A percentile compares a stretch with the other conserved stretches of the same genome.
Conservation (phyloP, 192 early-diverging fungal genomes). For the Funneliformis geosporum region DNA sequence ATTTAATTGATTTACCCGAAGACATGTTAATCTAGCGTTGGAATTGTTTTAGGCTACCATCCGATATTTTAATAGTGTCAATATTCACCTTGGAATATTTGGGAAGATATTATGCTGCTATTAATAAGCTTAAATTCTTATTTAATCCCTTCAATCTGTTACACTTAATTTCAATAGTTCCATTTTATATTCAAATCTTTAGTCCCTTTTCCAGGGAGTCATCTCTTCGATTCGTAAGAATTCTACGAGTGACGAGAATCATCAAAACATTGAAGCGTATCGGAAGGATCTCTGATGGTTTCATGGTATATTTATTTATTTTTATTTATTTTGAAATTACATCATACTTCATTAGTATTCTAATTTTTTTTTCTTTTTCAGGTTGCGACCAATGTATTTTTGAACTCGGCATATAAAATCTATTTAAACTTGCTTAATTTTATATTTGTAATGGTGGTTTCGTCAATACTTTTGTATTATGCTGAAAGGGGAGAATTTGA, state of each 20-base stretch:
- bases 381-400: neutral
- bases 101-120: neutral
- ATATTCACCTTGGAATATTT: neutral
- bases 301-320: neutral
- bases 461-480: neutral
- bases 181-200: neutral
- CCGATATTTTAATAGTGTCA: neutral
- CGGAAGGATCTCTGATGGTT: slow-evolving; percentile 18
- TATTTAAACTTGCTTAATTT: neutral
- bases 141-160: neutral
- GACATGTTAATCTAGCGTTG: neutral
- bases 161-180: neutral
- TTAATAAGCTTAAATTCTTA: neutral
- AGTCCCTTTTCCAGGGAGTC: neutral
- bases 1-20: neutral
- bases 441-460: neutral
- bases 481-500: neutral
- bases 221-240: slow-evolving; percentile 10
- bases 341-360: no score
- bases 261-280: slow-evolving; percentile 10
- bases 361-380: neutral
- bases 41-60: neutral
- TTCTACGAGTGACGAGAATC: slow-evolving; percentile 17
- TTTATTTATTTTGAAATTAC: neutral
- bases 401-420: neutral